Evolutionary conservation across 2,329 filamentous ascomycete species (phyloP), one percentile per base, ranked within the genome.

Genomic region (Talaromyces sp.): DNA sequence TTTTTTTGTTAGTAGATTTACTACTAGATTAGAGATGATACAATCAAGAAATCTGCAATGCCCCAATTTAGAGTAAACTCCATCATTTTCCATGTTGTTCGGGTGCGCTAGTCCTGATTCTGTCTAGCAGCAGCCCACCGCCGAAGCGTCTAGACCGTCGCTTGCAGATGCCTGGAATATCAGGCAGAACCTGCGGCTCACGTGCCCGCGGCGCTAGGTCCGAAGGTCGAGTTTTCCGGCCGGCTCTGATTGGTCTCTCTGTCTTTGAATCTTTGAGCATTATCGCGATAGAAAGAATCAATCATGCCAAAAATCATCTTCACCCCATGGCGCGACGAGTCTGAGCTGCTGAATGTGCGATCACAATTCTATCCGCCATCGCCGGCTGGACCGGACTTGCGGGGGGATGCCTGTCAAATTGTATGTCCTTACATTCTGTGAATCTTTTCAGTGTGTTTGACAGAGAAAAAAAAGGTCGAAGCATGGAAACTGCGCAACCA

Each of bases 401-500:
- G 75, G 52, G 66, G 70, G 14, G 67, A 69, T 54, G 75, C 75
- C 59, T 77, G 75, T 63, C 72, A n/a, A n/a, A n/a, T n/a, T n/a
- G n/a, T n/a, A n/a, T n/a, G n/a, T n/a, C n/a, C n/a, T n/a, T n/a
- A n/a, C n/a, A n/a, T n/a, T n/a, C n/a, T n/a, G n/a, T n/a, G n/a
- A n/a, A n/a, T n/a, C n/a, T n/a, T n/a, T n/a, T n/a, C n/a, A n/a
- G n/a, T n/a, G n/a, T n/a, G n/a, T n/a, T n/a, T n/a, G n/a, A n/a
- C n/a, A 7, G 10, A n/a, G 24, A 5, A 61, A 48, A 8, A 11
- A 1, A 19, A 79, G 77, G 74, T 79, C n/a, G 72, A 68, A 60
- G 73, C 71, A 1, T 79, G 77, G 77, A 79, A 79, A 60, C 52
- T 77, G 24, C 73, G 76, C 41, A 77, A 76, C 19, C 77, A 74